Evolutionary conservation across 2,329 filamentous ascomycete genomes (phyloP).

Genomic region (Lojkania enalia): DNA sequence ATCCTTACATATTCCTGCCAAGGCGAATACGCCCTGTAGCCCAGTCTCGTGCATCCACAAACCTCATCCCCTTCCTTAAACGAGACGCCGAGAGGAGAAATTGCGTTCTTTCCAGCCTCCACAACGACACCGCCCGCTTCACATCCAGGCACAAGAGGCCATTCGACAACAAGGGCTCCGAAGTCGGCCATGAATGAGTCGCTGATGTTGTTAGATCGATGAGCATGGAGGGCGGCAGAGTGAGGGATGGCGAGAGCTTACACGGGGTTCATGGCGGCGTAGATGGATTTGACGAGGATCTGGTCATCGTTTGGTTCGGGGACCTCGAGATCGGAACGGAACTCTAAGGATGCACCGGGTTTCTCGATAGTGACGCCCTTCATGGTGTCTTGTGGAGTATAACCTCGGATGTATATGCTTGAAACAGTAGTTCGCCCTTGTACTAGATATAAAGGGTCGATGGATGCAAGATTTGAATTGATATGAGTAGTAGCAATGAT

Average conservation of each 20-base stretch:
- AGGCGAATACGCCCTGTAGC: slow-evolving; percentile 23
- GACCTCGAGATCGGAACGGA: slow-evolving; percentile 21
- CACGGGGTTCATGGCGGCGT: slow-evolving; percentile 39
- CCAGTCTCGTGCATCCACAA: slow-evolving; percentile 37
- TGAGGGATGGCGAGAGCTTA: slow-evolving; percentile 15
- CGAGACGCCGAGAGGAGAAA: slow-evolving; percentile 15
- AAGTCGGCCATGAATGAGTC: slow-evolving; percentile 29
- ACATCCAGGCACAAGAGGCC: slow-evolving; percentile 36
- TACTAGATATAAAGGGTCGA: too few relatives aligned
- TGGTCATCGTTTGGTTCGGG: slow-evolving; percentile 31
- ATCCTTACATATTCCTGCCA: slow-evolving; percentile 31
- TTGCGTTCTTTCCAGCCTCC: slow-evolving; percentile 33
- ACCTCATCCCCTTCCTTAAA: slow-evolving; percentile 38
- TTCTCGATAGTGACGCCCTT: slow-evolving; percentile 20
- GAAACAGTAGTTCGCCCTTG: too few relatives aligned
- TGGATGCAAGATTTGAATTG: too few relatives aligned
- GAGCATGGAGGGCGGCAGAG: not conserved
- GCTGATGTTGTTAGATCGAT: slow-evolving; percentile 12
- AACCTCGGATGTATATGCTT: too few relatives aligned
- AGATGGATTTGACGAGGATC: slow-evolving; percentile 38
- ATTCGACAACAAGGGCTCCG: slow-evolving; percentile 33
- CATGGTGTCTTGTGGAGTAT: too few relatives aligned
- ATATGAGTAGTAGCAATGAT: too few relatives aligned
- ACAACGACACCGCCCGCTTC: slow-evolving; percentile 35
- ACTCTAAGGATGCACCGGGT: slow-evolving; percentile 10